Evolutionary conservation across 2,329 filamentous ascomycete genomes (phyloP).

Genomic region (Exserohilum rostratum): DNA sequence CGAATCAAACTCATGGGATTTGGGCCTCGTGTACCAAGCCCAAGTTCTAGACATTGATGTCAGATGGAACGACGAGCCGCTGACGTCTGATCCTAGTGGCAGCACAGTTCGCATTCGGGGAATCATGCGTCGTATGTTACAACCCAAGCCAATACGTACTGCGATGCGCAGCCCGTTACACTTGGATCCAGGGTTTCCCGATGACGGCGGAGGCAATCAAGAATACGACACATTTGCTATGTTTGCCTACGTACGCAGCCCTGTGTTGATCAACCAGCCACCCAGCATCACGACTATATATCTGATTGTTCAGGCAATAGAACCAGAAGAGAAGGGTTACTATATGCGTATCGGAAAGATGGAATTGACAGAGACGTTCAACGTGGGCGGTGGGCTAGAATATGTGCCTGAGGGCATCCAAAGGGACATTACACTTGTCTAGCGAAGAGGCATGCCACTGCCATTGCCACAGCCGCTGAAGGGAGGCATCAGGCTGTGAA

Average conservation of each 20-base stretch:
- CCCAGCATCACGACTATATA: background rate
- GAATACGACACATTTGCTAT: background rate
- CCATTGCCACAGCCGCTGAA: background rate
- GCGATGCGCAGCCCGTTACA: background rate
- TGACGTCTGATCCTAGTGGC: slow-evolving; percentile 1
- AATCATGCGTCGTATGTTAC: background rate
- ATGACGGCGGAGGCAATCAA: background rate
- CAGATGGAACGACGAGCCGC: background rate
- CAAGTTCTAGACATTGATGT: background rate
- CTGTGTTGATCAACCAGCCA: background rate
- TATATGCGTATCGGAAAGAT: slow-evolving; percentile 1
- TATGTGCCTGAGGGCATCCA: background rate
- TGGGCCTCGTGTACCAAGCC: background rate
- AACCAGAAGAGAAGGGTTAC: background rate
- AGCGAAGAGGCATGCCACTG: background rate
- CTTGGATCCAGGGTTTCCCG: background rate
- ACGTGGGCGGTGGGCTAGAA: background rate
- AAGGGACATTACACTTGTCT: background rate
- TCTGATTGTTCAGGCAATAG: background rate
- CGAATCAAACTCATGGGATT: background rate
- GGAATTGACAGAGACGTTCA: background rate
- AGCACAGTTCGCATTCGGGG: slow-evolving; percentile 2
- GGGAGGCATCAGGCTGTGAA: background rate
- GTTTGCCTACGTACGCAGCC: background rate
- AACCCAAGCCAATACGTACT: background rate